phyloP scores from a whole-genome alignment of 2,329 filamentous ascomycete species.

The Cryphonectria parasitica region DNA sequence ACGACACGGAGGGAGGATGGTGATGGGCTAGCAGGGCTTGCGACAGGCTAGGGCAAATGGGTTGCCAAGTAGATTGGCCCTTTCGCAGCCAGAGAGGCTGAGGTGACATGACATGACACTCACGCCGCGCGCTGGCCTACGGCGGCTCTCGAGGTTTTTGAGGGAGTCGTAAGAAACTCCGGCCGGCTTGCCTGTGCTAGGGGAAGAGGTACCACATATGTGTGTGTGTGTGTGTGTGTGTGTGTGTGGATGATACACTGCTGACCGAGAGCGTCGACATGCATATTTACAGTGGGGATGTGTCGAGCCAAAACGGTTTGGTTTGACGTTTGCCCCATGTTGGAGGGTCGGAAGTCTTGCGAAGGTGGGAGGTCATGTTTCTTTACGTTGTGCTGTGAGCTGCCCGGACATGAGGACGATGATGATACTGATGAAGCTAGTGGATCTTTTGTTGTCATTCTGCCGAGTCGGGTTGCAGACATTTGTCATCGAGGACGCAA shows the following conservation, averaged over 20 bases:
- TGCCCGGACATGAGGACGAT: neutral
- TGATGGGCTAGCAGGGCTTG: neutral
- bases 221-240: neutral
- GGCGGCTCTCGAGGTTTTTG: neutral
- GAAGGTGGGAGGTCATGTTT: neutral
- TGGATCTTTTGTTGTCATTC: neutral
- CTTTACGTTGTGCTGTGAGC: neutral
- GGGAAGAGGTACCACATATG: neutral
- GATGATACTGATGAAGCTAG: neutral
- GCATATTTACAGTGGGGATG: conserved; percentile 15
- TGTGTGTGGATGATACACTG: neutral
- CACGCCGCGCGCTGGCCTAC: neutral
- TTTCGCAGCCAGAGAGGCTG: neutral
- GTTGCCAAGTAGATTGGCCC: too few species aligned
- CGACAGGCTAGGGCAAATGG: neutral
- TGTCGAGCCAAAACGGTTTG: conserved; percentile 5
- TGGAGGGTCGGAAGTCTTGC: conserved; percentile 10
- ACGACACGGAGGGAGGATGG: neutral
- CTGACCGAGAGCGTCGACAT: conserved; percentile 10
- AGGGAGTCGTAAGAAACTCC: neutral
- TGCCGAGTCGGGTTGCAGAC: neutral
- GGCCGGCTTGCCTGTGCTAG: neutral
- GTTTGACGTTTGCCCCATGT: neutral
- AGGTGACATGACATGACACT: neutral
- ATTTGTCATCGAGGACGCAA: neutral